Evolutionary conservation across 1,284 basidiomycete genomes (phyloP).

Genomic region (Leccinum subfulvum): DNA sequence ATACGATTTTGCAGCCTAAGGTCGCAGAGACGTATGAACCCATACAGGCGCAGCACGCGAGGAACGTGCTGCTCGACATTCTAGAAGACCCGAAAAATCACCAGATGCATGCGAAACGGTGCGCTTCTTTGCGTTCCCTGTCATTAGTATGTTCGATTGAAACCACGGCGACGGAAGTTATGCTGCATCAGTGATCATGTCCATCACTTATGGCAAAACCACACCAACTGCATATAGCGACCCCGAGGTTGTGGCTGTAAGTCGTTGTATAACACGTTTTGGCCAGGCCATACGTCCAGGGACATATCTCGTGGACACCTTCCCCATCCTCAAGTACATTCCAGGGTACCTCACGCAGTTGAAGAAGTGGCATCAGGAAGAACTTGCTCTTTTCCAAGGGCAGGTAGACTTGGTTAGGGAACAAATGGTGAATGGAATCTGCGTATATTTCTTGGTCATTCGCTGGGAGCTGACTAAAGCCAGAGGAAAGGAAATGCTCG

Average conservation of each 20-base stretch:
- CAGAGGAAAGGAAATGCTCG: slow-evolving; percentile 15
- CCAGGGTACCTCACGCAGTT: slow-evolving; percentile 58
- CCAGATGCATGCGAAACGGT: slow-evolving; percentile 54
- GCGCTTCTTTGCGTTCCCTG: neutral
- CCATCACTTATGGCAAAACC: slow-evolving; percentile 61
- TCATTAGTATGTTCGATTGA: neutral
- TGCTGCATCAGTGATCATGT: slow-evolving; percentile 62
- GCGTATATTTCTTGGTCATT: neutral
- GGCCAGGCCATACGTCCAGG: slow-evolving; percentile 41
- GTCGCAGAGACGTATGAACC: slow-evolving; percentile 46
- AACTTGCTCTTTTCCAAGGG: slow-evolving; percentile 52
- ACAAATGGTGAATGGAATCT: neutral
- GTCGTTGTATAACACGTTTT: slow-evolving; percentile 30
- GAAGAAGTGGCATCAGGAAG: slow-evolving; percentile 53
- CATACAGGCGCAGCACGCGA: slow-evolving; percentile 46
- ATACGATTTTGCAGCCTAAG: slow-evolving; percentile 52
- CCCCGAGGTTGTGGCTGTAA: slow-evolving; percentile 32
- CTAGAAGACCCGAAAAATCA: slow-evolving; percentile 47
- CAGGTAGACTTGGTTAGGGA: slow-evolving; percentile 37
- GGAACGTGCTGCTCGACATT: slow-evolving; percentile 51
- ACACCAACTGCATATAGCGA: slow-evolving; percentile 22
- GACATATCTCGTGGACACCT: slow-evolving; percentile 53
- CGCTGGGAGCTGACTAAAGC: neutral
- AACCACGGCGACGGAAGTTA: slow-evolving; percentile 41
- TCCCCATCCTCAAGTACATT: slow-evolving; percentile 54